Base-by-base conservation (phyloP, 2,329 filamentous ascomycete genomes). In the Apiospora rasikravindrae region DNA sequence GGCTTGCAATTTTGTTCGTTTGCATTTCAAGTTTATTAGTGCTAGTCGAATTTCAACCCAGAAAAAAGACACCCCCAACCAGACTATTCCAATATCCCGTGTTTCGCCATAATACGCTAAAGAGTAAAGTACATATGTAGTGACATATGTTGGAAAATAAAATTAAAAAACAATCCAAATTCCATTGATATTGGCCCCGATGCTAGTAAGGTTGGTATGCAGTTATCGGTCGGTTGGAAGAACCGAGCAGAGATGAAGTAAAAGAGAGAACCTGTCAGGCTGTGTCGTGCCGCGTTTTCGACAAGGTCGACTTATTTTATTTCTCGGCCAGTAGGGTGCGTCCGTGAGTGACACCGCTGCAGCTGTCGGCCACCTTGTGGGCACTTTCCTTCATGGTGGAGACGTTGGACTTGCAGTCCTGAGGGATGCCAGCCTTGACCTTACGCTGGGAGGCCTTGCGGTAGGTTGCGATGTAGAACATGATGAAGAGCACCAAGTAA, bases 401-500 rank as follows among this genome's bases (percentile, higher is more conserved):
- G 1, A 77, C 73, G 0, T 77, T 75, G 14, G 26, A 61, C 74
- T 75, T 77, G 70, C 73, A 75, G 69, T 71, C 29, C 42, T 51
- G 22, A 2, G 69, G 40, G 11, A 61, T n/a, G 22, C 57, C 61
- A 8, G 47, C 29, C 42, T 68, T 73, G 70, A 73, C 47, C 67
- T 72, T 74, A n/a, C 75, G 74, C 16, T 91, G 91, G 76, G 88
- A 85, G 45, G 88, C 86, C 84, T 90, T 91, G 82, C 87, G 88
- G 85, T 94, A 94, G 75, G 92, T 94, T 71, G 91, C 90, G 77
- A 93, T 87, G 86, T 94, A 94, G 87, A 94, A 94, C 72, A 88
- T 90, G 81, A 94, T 91, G 86, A 94, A 94, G 73, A 94, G 90
- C 73, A 94, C 85, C 69, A 95, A 88, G 86, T 95, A 95, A 51